phyloP scores from a whole-genome alignment of 805 yeast genomes.

The Candida awuae region DNA sequence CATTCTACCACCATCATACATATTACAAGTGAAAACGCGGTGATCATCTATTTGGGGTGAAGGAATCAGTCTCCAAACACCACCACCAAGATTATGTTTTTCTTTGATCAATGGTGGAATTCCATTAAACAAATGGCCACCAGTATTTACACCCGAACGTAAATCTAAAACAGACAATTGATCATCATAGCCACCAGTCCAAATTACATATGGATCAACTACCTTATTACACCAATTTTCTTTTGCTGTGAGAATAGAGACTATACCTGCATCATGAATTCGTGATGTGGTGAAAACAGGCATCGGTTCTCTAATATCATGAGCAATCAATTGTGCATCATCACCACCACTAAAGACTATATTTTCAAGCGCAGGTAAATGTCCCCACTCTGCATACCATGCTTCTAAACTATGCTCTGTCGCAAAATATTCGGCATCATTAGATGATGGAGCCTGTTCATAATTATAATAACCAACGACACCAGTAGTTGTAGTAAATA shows the following conservation, averaged over 20 bases:
- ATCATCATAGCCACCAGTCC: slow-evolving; percentile 95
- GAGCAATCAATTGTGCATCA: slow-evolving; percentile 68
- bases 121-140: slow-evolving; percentile 26
- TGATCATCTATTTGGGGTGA: slow-evolving; percentile 35
- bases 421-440: slow-evolving; percentile 17
- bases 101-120: slow-evolving; percentile 41
- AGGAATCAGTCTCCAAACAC: slow-evolving; percentile 89
- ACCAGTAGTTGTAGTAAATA: slow-evolving; percentile 67
- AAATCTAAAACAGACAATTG: slow-evolving; percentile 60
- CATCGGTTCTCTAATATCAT: slow-evolving; percentile 46
- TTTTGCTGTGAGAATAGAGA: slow-evolving; percentile 57
- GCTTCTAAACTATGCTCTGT: slow-evolving; percentile 66
- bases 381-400: slow-evolving; percentile 79
- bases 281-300: slow-evolving; percentile 35
- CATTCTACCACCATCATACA: slow-evolving; percentile 90
- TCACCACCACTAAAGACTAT: slow-evolving; percentile 87
- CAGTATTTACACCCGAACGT: slow-evolving; percentile 35
- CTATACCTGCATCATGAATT: slow-evolving; percentile 87
- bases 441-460: slow-evolving; percentile 12
- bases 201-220: slow-evolving; percentile 37
- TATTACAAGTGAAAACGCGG: slow-evolving; percentile 71
- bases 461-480: slow-evolving; percentile 30
- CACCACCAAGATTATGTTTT: slow-evolving; percentile 66
- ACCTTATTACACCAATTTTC: slow-evolving; percentile 32
- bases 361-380: slow-evolving; percentile 39